Conservation (phyloP, 2,329 filamentous ascomycete genomes). For the Colletotrichum cordylinicola region DNA sequence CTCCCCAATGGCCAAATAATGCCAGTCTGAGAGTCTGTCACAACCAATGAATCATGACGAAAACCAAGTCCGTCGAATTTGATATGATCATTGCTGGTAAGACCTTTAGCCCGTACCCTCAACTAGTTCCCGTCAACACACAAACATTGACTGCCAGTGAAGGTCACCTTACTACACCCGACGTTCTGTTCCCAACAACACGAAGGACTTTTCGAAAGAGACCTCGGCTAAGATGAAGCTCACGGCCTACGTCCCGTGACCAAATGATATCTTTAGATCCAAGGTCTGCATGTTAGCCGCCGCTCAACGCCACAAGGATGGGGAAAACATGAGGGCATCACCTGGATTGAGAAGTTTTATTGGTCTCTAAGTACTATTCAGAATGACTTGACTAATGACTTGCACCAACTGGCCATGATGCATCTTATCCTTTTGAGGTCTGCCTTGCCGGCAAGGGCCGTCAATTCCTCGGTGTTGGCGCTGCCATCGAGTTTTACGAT, state of each 20-base stretch:
- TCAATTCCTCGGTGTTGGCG: background rate
- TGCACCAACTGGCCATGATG: background rate
- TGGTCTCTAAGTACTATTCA: background rate
- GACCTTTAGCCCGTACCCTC: background rate
- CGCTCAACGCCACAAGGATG: background rate
- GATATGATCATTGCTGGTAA: background rate
- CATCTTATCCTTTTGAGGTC: background rate
- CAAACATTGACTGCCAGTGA: background rate
- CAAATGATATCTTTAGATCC: background rate
- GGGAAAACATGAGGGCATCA: background rate
- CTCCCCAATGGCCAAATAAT: background rate
- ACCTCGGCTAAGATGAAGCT: background rate
- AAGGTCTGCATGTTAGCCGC: background rate
- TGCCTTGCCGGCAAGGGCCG: rapidly evolving
- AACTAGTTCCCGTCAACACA: background rate
- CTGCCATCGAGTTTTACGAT: background rate
- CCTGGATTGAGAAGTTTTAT: background rate
- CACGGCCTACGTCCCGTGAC: rapidly evolving
- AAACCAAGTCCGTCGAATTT: background rate
- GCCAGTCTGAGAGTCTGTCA: rapidly evolving
- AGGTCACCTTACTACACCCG: background rate
- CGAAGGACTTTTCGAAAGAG: background rate
- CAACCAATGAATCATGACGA: background rate
- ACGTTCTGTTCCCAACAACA: background rate
- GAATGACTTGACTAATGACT: background rate